A percentile compares a stretch with the other conserved stretches of the same genome.
Conservation (phyloP, 2,329 filamentous ascomycete species). For the Fragosphaeria purpurea region DNA sequence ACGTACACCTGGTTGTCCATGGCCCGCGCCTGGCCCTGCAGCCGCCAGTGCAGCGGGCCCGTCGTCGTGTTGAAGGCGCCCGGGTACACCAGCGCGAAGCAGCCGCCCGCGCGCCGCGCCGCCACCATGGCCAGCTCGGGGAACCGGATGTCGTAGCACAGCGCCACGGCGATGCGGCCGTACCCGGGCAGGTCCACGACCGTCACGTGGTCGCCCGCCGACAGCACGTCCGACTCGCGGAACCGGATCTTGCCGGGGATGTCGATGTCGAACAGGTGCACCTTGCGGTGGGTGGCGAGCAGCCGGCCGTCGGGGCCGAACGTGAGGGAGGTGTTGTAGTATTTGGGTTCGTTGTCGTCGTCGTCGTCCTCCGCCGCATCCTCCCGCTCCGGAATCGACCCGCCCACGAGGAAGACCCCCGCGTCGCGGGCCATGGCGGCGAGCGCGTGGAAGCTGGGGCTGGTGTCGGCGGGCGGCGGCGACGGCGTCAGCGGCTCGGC, state of each 20-base stretch:
- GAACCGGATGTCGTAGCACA: slow-evolving; percentile 97
- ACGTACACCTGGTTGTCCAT: slow-evolving; percentile 84
- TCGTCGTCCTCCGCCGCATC: slow-evolving; percentile 17
- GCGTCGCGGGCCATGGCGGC: slow-evolving; percentile 70
- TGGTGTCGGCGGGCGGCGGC: slow-evolving; percentile 58
- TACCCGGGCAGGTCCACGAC: slow-evolving; percentile 81
- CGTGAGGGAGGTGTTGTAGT: slow-evolving; percentile 84
- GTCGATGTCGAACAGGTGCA: slow-evolving; percentile 95
- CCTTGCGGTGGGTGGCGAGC: slow-evolving; percentile 82
- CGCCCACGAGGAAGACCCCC: slow-evolving; percentile 73
- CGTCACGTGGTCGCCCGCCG: slow-evolving; percentile 74
- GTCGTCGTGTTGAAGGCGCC: slow-evolving; percentile 97
- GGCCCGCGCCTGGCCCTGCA: slow-evolving; percentile 68
- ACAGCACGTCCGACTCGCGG: slow-evolving; percentile 80
- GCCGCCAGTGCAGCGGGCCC: slow-evolving; percentile 80
- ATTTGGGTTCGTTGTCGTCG: slow-evolving; percentile 31
- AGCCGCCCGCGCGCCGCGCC: slow-evolving; percentile 57
- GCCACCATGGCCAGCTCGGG: slow-evolving; percentile 87
- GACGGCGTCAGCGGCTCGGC: slow-evolving; percentile 77
- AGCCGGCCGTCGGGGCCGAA: slow-evolving; percentile 72
- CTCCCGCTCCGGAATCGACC: slow-evolving; percentile 81
- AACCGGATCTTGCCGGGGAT: slow-evolving; percentile 94
- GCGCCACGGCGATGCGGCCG: slow-evolving; percentile 76
- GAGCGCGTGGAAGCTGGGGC: slow-evolving; percentile 79
- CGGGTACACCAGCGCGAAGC: slow-evolving; percentile 82